Base-by-base conservation (phyloP, 768 basidiomycete genomes). In the Kwoniella europaea region DNA sequence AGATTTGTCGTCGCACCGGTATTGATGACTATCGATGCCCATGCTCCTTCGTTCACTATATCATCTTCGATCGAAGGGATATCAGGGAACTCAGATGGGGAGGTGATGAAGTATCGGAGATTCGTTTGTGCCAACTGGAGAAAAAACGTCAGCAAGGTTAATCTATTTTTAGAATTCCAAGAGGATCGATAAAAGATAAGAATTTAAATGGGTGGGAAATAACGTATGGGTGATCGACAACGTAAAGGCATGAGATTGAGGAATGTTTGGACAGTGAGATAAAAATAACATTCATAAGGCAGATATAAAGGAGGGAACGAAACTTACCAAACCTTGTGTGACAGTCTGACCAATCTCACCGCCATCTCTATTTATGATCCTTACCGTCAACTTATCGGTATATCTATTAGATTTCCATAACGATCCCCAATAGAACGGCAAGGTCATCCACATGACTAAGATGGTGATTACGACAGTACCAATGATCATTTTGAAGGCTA, bases 11-110 rank as follows among this genome's bases (percentile, higher is more conserved):
- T 84, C 1, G 85, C 85, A 10, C 84, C 86, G 1, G 81, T 60
- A 55, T 84, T 79, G 57, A 86, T 85, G 83, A 86, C 85, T 7
- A 87, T 81, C 3, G 85, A 85, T 7, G 84, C 84, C 87, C 87
- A 87, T 1, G 79, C 79, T 3, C 81, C 76, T 58, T 86, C 84
- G 20, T 86, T 72, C 4, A 85, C 70, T 3, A 87, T 74, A 43
- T 82, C 80, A 9, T 82, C 16, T 13, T 76, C 80, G 53, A 87
- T 76, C 52, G 77, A 76, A 3, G 80, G 71, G 59, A 83, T 73
- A 16, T 75, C 78, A 0, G 83, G 75, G 44, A 77, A 78, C 9
- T 78, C 68, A 3, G 75, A 67, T 0, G 76, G 65, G 1, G 74
- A 70, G 12, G 79, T 74, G 20, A 65, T 54, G 41, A 76, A 72